Evolutionary conservation across 768 basidiomycete species (phyloP).

Genomic region (Mycena haematopus): DNA sequence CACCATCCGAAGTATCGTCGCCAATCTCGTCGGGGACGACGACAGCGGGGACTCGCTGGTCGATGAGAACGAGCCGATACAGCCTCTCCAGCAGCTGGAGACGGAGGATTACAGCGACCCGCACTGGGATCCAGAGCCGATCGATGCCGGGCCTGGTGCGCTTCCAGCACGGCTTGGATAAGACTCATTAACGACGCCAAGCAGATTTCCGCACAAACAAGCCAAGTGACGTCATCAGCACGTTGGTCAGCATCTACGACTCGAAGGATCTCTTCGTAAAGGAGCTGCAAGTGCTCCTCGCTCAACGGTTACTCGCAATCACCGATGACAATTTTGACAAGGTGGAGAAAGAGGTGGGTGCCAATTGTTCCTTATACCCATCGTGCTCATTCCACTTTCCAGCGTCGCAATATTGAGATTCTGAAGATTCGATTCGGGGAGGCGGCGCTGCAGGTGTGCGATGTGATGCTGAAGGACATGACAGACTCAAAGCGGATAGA

Average conservation of each 20-base stretch:
- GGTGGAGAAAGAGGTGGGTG: slow-evolving; percentile 69
- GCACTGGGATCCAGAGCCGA: slow-evolving; percentile 95
- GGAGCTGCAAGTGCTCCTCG: slow-evolving; percentile 91
- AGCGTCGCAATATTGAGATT: slow-evolving; percentile 94
- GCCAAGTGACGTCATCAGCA: slow-evolving; percentile 92
- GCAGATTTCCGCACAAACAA: slow-evolving; percentile 91
- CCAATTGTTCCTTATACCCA: slow-evolving; percentile 2
- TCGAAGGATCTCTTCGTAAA: slow-evolving; percentile 96
- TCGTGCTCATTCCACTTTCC: slow-evolving; percentile 14
- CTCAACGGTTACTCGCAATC: slow-evolving; percentile 82
- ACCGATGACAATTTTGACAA: slow-evolving; percentile 81
- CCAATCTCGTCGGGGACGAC: slow-evolving; percentile 86
- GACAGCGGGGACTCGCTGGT: slow-evolving; percentile 81
- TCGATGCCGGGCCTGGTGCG: slow-evolving; percentile 93
- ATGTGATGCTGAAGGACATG: slow-evolving; percentile 98
- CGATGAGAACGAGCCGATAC: slow-evolving; percentile 84
- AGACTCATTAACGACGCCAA: neutral
- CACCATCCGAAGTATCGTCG: slow-evolving; percentile 93
- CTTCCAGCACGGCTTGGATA: neutral
- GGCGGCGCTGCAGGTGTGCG: slow-evolving; percentile 89
- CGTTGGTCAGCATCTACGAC: slow-evolving; percentile 96
- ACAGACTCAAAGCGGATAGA: slow-evolving; percentile 92
- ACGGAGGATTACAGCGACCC: slow-evolving; percentile 90
- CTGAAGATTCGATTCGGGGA: slow-evolving; percentile 97
- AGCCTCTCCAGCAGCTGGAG: slow-evolving; percentile 74